phyloP scores from a whole-genome alignment of 331 rosid genomes.

The Prunus yedoensis region DNA sequence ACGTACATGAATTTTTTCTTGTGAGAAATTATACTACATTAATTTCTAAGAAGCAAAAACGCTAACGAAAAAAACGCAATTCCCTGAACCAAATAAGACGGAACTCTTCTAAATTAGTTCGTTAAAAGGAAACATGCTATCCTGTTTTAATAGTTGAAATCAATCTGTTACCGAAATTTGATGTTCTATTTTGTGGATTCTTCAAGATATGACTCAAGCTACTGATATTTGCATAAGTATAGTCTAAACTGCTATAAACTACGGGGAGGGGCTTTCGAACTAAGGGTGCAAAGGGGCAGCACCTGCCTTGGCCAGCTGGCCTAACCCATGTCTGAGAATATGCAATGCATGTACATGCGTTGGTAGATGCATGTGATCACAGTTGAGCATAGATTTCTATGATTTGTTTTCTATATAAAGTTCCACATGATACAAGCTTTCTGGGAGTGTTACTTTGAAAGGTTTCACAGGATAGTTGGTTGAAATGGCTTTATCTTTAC shows the following conservation, averaged over 20 bases:
- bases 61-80: neutral
- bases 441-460: neutral
- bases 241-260: too few relatives aligned
- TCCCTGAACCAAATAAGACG: neutral
- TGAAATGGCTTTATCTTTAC: neutral
- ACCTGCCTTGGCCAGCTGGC: too few relatives aligned
- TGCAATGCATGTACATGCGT: neutral
- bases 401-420: neutral
- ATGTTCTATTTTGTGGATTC: neutral
- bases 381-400: neutral
- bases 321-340: neutral
- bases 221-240: neutral
- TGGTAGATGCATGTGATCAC: neutral
- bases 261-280: too few relatives aligned
- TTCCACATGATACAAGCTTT: neutral
- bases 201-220: neutral
- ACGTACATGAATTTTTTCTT: too few relatives aligned
- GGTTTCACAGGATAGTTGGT: neutral
- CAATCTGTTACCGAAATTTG: neutral
- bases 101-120: neutral
- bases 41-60: neutral
- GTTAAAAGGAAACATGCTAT: neutral
- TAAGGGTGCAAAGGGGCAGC: too few relatives aligned
- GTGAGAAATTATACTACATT: neutral
- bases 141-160: neutral